Conservation (phyloP, 1,284 basidiomycete species). For the Tilletia indica region DNA sequence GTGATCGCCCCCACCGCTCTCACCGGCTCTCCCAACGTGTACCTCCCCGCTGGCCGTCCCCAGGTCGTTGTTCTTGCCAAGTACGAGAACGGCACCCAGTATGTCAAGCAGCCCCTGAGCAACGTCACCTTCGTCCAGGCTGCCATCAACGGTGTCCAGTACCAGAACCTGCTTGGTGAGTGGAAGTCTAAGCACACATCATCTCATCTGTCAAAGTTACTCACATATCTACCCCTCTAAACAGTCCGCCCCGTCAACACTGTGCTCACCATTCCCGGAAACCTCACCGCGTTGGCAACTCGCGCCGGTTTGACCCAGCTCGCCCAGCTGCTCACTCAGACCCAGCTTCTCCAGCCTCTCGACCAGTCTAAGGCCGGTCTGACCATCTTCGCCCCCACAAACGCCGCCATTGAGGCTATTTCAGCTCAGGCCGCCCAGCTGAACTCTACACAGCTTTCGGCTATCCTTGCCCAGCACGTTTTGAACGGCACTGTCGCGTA, state of each 20-base stretch:
- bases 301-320: conserved; percentile 5
- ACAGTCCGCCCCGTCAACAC: conserved; percentile 50
- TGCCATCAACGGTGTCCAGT: conserved; percentile 59
- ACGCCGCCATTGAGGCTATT: conserved; percentile 42
- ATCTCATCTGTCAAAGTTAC: too few relatives aligned
- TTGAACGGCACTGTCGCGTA: conserved; percentile 71
- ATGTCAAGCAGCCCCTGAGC: conserved; percentile 62
- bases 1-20: conserved; percentile 66
- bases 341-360: conserved; percentile 13
- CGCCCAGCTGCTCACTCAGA: neutral
- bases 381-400: conserved; percentile 69
- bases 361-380: conserved; percentile 59
- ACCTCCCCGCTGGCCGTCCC: conserved; percentile 42
- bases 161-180: conserved; percentile 55
- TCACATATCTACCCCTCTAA: too few relatives aligned
- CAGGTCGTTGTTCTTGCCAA: conserved; percentile 68
- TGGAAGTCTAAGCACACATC: neutral
- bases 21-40: conserved; percentile 55
- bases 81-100: conserved; percentile 58
- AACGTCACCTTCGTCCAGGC: conserved; percentile 33
- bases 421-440: conserved; percentile 62
- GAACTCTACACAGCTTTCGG: conserved; percentile 61
- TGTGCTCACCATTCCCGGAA: conserved; percentile 58
- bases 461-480: conserved; percentile 58
- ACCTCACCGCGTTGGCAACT: conserved; percentile 38